phyloP scores from a whole-genome alignment of 306 rosid genomes.

The Citrullus amarus region DNA sequence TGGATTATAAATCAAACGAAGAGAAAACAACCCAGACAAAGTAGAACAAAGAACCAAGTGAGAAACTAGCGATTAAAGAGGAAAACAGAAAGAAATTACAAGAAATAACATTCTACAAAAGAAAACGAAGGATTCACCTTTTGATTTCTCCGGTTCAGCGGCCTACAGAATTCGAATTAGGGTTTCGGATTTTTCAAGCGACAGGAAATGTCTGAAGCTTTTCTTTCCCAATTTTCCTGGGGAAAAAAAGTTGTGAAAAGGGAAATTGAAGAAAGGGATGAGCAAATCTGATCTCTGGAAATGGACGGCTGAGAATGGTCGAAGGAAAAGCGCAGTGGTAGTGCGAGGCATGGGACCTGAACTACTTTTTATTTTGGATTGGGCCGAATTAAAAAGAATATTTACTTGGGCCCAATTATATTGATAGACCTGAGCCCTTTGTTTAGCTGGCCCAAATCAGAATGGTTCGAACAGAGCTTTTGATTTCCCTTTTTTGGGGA shows the following conservation, averaged over 20 bases:
- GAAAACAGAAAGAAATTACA: background rate
- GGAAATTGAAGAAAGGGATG: background rate
- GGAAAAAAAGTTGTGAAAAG: background rate
- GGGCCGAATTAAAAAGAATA: background rate
- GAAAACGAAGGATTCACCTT: background rate
- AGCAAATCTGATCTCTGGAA: background rate
- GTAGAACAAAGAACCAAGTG: background rate
- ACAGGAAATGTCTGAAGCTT: background rate
- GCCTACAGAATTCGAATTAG: background rate
- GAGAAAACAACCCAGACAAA: background rate
- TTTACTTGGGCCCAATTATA: background rate
- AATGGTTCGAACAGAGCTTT: no score
- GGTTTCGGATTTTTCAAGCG: slow-evolving; percentile 6
- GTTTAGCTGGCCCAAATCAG: background rate
- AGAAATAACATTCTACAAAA: background rate
- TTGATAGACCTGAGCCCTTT: background rate
- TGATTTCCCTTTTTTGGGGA: no score
- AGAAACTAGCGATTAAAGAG: background rate
- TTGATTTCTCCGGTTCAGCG: background rate
- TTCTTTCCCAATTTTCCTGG: background rate
- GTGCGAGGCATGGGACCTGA: slow-evolving; percentile 14
- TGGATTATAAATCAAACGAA: background rate
- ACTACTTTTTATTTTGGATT: background rate
- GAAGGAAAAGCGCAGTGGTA: background rate
- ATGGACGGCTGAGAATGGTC: slow-evolving; percentile 21